Base-by-base conservation (phyloP, 352 stramenopile species). In the Lagenidium sp. region DNA sequence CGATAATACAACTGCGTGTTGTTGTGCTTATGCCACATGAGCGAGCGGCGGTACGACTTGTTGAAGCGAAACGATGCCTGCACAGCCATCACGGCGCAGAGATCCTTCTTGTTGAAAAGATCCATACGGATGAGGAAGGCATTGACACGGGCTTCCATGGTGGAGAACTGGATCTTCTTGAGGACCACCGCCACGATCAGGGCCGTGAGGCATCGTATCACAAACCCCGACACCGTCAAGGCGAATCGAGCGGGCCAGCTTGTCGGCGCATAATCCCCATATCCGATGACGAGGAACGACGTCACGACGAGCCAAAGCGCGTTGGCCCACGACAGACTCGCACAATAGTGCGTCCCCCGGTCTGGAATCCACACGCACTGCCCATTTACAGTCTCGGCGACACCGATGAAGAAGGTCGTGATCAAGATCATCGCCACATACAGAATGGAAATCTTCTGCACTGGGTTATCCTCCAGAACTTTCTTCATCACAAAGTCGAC, bases 401-500 rank as follows among this genome's bases (percentile, higher is more conserved):
- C 47, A 22, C 68, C 57, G 4, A 86, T 7, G 2, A 82, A 13
- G 23, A 76, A 84, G 13, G 74, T 55, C 23, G 57, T 48, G 16
- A 60, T 39, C 1, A 44, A 46, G 8, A 75, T 26, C 16, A 76
- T 41, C 2, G 59, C 44, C 6, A 39, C 3, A 25, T 36, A 61
- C 13, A 69, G 29, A 6, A 60, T 30, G 7, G 43, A 15, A 20
- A 82, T 53, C 36, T 86, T 84, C 12, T 26, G 50, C 10, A 84
- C 26, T 10, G 68, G 68, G 10, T 41, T 53, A 23, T 86, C 70
- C 19, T 84, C 68, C 23, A 86, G 50, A 11, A 84, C 70, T 44
- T 84, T 86, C 46, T 84, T 86, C 41, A 86, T 57, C 36, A 84
- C 74, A 21, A 86, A 86, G 34, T 75, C 54, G 6, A 56, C 57